Conservation (phyloP, 169 alveolate genomes). For the Plasmodium relictum region DNA sequence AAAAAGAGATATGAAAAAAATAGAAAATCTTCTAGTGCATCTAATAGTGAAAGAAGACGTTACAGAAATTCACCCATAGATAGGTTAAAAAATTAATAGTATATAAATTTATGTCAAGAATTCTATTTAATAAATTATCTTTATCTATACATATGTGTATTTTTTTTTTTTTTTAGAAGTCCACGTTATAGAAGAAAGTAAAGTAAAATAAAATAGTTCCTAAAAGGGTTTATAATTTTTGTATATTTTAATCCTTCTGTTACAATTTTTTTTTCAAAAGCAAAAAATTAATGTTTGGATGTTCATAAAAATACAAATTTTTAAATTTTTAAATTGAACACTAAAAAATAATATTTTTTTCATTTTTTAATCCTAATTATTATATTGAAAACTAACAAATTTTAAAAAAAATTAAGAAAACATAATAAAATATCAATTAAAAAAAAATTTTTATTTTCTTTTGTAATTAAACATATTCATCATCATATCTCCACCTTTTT, state of each 20-base stretch:
- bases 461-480: constrained; percentile 64
- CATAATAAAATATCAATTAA: constrained; percentile 8
- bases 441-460: too few relatives aligned
- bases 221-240: constrained; percentile 29
- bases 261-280: constrained; percentile 67
- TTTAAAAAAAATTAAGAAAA: constrained; percentile 34
- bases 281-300: constrained; percentile 41
- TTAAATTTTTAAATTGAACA: constrained; percentile 42
- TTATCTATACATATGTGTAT: background rate
- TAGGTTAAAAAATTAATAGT: constrained; percentile 22
- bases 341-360: constrained; percentile 4
- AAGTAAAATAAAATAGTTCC: background rate
- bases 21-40: constrained; percentile 58
- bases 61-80: constrained; percentile 38
- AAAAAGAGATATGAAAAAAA: constrained; percentile 53
- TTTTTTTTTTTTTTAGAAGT: constrained; percentile 20
- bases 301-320: constrained; percentile 46
- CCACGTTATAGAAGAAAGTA: constrained; percentile 43
- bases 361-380: constrained; percentile 23
- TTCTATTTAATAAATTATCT: background rate
- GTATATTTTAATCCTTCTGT: constrained; percentile 24
- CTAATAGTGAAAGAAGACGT: constrained; percentile 57
- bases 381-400: constrained; percentile 46
- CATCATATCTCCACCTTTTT: constrained; percentile 78
- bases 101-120: background rate